Evolutionary conservation across 139 green algal genomes (phyloP).

Genomic region (Chlamydomonas eustigma): DNA sequence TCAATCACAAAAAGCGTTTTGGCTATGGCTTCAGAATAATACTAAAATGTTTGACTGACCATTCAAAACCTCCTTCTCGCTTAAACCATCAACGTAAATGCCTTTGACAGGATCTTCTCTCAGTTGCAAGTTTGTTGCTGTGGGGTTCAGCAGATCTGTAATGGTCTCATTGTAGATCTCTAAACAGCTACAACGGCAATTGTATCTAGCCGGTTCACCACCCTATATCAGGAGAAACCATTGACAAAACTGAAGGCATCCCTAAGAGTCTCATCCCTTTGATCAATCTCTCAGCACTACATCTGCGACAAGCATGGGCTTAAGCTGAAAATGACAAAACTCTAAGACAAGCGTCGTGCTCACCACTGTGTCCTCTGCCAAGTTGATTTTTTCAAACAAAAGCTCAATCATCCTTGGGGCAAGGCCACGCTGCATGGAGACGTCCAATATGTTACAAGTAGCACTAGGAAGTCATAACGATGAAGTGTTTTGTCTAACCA

Average conservation of each 20-base stretch:
- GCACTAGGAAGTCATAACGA: no score
- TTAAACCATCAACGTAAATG: constrained; percentile 80
- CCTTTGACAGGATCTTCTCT: constrained; percentile 73
- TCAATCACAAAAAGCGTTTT: no score
- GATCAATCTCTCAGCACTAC: neutral
- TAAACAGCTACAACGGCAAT: constrained; percentile 54
- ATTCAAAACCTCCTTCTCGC: constrained; percentile 65
- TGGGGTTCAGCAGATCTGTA: constrained; percentile 71
- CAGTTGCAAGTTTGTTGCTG: constrained; percentile 50
- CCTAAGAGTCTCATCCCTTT: neutral
- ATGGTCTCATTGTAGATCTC: constrained; percentile 98
- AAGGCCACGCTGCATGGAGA: constrained; percentile 67
- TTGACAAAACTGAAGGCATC: neutral
- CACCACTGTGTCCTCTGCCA: constrained; percentile 40
- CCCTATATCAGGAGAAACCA: neutral
- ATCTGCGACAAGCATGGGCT: no score
- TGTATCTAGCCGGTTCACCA: constrained; percentile 23
- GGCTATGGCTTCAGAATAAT: no score
- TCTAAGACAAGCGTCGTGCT: no score
- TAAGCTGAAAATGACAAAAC: no score
- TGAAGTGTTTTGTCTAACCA: no score
- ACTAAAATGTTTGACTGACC: constrained; percentile 53
- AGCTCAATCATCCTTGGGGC: constrained; percentile 79
- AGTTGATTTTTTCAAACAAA: constrained; percentile 69
- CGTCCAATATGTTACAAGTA: no score